Evolutionary conservation across 139 green algal species (phyloP).

Genomic region (Chloropicon primus): DNA sequence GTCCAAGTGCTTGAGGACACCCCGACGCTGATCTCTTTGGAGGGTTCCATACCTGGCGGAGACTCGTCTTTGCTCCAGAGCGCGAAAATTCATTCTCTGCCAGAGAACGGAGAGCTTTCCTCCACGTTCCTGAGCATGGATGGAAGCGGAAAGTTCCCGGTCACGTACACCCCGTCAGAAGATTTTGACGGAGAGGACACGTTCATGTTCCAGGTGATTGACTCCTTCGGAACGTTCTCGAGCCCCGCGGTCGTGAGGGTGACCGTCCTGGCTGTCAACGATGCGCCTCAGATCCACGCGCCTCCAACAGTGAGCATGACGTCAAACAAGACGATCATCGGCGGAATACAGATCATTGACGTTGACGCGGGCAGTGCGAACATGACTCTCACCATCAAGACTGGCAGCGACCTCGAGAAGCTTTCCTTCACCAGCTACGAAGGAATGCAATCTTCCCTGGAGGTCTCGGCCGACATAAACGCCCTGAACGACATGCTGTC

Average conservation of each 20-base stretch:
- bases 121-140: background rate
- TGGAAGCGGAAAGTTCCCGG: background rate
- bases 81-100: background rate
- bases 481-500: background rate
- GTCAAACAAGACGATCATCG: background rate
- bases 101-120: background rate
- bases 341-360: background rate
- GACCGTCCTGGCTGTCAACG: background rate
- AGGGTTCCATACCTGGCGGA: background rate
- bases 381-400: background rate
- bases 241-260: background rate
- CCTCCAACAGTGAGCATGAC: background rate
- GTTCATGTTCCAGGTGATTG: background rate
- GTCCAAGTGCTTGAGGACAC: background rate
- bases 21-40: background rate
- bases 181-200: background rate
- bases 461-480: background rate
- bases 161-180: background rate
- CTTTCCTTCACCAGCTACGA: background rate
- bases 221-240: background rate
- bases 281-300: background rate
- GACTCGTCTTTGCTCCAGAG: background rate
- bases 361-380: background rate
- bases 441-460: background rate
- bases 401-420: background rate